Evolutionary conservation across 148 eudicot species (phyloP).

Genomic region (Rheum nobile): DNA sequence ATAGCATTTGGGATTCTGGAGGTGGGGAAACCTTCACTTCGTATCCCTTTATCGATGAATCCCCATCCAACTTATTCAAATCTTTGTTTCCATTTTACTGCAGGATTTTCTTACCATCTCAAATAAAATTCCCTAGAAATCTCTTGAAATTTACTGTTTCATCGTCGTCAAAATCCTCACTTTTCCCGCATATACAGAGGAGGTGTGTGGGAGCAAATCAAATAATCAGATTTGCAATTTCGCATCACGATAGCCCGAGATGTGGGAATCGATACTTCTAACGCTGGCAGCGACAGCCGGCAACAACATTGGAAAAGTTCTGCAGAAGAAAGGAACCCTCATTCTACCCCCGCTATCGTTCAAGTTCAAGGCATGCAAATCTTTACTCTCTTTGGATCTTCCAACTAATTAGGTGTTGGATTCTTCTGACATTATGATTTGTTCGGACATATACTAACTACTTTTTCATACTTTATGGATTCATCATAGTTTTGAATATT

Average conservation of each 20-base stretch:
- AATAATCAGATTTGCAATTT: background rate
- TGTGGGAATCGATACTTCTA: constrained; percentile 34
- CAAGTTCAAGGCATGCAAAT: constrained; percentile 25
- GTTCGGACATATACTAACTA: background rate
- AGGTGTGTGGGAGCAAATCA: background rate
- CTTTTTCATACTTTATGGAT: background rate
- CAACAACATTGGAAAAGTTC: constrained; percentile 35
- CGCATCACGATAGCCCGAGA: background rate
- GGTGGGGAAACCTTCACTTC: constrained; percentile 2
- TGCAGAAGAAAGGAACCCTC: constrained; percentile 39
- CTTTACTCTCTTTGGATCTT: background rate
- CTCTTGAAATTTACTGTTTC: background rate
- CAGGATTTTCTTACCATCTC: background rate
- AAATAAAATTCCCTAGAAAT: background rate
- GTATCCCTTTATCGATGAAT: background rate
- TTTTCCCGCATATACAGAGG: background rate
- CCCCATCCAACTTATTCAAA: background rate
- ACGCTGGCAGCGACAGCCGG: constrained; percentile 37
- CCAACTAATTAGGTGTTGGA: background rate
- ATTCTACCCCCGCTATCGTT: constrained; percentile 39
- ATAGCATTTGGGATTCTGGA: background rate
- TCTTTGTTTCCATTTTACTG: background rate
- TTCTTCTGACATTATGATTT: background rate
- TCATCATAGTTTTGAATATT: background rate
- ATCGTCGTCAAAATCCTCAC: background rate